A percentile compares a stretch with the other conserved stretches of the same genome.
These are phyloP conservation scores for Colletotrichum spaethianum DNA, from an alignment of 2,329 filamentous ascomycete species.

Conservation along the genomic window DNA sequence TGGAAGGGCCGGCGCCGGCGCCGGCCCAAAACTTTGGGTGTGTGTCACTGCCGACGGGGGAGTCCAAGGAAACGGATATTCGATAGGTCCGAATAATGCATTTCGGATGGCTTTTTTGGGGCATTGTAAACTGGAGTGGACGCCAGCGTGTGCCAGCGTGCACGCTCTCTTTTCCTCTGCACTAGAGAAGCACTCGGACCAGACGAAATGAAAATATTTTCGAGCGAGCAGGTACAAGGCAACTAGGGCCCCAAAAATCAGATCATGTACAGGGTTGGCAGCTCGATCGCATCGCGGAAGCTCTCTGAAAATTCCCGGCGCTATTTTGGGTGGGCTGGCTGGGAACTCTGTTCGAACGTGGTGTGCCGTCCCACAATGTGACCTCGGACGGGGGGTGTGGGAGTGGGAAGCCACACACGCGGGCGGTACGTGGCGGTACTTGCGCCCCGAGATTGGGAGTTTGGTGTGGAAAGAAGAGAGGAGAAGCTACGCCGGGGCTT, in stretches of 20 bases:
- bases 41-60: conserved; percentile 16
- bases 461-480: background rate
- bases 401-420: background rate
- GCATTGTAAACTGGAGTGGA: background rate
- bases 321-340: conserved; percentile 34
- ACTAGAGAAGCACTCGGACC: conserved; percentile 10
- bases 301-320: conserved; percentile 32
- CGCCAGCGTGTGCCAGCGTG: background rate
- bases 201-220: background rate
- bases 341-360: background rate
- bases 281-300: conserved; percentile 37
- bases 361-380: background rate
- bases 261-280: conserved; percentile 39
- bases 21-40: conserved; percentile 23
- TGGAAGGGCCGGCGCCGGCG: conserved; percentile 26
- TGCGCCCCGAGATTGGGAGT: background rate
- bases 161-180: background rate
- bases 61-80: conserved; percentile 1
- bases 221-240: conserved; percentile 4
- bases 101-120: background rate
- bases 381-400: conserved; percentile 6
- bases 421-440: conserved; percentile 5
- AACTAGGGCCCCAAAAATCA: conserved; percentile 25
- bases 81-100: background rate
- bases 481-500: background rate